phyloP scores from a whole-genome alignment of 2,329 filamentous ascomycete genomes.

The Ciborinia camelliae region DNA sequence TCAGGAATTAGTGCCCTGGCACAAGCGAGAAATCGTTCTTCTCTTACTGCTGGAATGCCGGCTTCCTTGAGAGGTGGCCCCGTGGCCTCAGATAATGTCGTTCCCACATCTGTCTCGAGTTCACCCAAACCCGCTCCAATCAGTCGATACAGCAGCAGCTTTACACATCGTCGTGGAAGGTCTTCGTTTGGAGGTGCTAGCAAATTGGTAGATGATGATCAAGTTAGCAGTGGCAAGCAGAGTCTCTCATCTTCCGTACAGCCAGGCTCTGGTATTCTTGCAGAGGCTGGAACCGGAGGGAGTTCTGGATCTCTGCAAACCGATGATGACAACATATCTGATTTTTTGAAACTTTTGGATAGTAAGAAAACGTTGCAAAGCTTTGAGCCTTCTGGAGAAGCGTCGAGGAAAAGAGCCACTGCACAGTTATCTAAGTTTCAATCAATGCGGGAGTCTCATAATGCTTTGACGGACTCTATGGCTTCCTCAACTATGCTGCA shows the following conservation, averaged over 20 bases:
- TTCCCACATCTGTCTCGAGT: constrained; percentile 64
- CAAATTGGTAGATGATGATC: constrained; percentile 64
- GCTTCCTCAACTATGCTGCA: constrained; percentile 84
- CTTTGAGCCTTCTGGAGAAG: constrained; percentile 67
- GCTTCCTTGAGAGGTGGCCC: constrained; percentile 67
- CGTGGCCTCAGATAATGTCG: constrained; percentile 56
- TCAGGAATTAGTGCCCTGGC: constrained; percentile 49
- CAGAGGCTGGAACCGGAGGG: constrained; percentile 64
- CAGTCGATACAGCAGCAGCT: constrained; percentile 91
- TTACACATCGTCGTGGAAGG: constrained; percentile 77
- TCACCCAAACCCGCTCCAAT: constrained; percentile 77
- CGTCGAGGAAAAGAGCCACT: constrained; percentile 69
- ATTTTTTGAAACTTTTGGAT: constrained; percentile 87
- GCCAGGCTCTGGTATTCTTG: constrained; percentile 75
- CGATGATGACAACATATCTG: constrained; percentile 90
- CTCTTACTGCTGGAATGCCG: constrained; percentile 71
- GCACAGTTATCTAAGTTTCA: constrained; percentile 83
- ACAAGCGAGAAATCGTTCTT: constrained; percentile 66
- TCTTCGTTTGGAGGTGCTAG: constrained; percentile 73
- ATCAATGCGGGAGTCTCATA: constrained; percentile 83
- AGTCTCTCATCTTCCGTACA: constrained; percentile 68
- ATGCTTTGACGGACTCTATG: constrained; percentile 87
- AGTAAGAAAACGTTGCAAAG: constrained; percentile 81
- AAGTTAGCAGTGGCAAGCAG: constrained; percentile 75
- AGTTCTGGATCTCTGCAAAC: constrained; percentile 65